phyloP scores from a whole-genome alignment of 352 stramenopile genomes.

The Phytophthora gonapodyides region DNA sequence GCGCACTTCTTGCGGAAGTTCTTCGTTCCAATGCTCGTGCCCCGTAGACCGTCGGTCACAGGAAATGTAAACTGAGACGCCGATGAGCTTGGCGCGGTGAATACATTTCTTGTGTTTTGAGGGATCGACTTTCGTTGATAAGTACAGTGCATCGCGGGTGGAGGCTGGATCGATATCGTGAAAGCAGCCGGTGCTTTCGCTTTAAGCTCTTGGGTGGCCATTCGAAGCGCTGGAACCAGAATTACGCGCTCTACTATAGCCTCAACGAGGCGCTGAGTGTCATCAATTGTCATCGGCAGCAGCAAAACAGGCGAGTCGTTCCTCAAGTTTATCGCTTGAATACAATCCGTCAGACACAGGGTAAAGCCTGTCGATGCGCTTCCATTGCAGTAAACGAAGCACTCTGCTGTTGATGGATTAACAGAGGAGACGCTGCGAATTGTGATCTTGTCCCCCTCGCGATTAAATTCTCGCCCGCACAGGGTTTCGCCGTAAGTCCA shows the following conservation, averaged over 20 bases:
- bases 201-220: slow-evolving; percentile 61
- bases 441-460: slow-evolving; percentile 36
- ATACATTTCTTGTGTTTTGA: too few species aligned
- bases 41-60: slow-evolving; percentile 50
- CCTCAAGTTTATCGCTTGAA: slow-evolving; percentile 68
- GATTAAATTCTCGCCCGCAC: slow-evolving; percentile 43
- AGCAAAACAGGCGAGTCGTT: slow-evolving; percentile 23
- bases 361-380: slow-evolving; percentile 4
- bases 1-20: slow-evolving; percentile 63
- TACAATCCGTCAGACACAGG: slow-evolving; percentile 43
- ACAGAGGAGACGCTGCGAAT: slow-evolving; percentile 48
- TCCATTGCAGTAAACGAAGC: slow-evolving; percentile 39
- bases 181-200: slow-evolving; percentile 37
- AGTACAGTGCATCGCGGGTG: slow-evolving; percentile 53
- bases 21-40: slow-evolving; percentile 53
- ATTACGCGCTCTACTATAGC: slow-evolving; percentile 40
- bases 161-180: slow-evolving; percentile 51
- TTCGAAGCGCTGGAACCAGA: slow-evolving; percentile 45
- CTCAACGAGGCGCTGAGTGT: slow-evolving; percentile 46
- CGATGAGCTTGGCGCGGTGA: neutral
- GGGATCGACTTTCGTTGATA: slow-evolving; percentile 19
- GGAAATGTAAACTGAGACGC: slow-evolving; percentile 45
- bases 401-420: slow-evolving; percentile 45
- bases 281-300: slow-evolving; percentile 44
- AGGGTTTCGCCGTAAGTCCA: slow-evolving; percentile 57